Percentiles rank a stretch among this genome's conserved stretches.
Conservation (phyloP, 106 monocot genomes). For the Xerophyta viscosa region DNA sequence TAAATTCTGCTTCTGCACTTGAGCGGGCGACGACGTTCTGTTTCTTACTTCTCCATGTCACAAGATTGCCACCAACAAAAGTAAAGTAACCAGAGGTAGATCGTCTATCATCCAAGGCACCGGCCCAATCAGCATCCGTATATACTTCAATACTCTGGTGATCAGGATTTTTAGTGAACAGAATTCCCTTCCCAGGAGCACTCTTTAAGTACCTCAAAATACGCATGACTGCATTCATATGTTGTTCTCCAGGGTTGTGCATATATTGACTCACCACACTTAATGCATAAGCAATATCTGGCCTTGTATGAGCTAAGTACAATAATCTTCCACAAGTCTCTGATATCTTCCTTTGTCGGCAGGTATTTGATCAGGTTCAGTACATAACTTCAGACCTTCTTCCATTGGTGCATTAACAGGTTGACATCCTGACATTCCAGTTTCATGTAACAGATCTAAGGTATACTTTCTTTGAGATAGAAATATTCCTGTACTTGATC, state of each 20-base stretch:
- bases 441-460: neutral
- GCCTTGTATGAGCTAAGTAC: neutral
- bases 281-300: neutral
- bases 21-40: neutral
- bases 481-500: slow-evolving; percentile 1
- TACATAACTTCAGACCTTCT: neutral
- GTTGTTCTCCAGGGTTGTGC: neutral
- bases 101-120: neutral
- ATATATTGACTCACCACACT: neutral
- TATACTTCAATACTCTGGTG: neutral
- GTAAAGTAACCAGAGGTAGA: slow-evolving; percentile 6
- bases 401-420: neutral
- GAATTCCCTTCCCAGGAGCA: neutral
- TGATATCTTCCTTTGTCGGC: slow-evolving; percentile 2
- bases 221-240: neutral
- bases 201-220: neutral
- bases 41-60: slow-evolving; percentile 5
- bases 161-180: neutral
- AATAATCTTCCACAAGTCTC: neutral
- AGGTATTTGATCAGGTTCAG: neutral
- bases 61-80: slow-evolving; percentile 2
- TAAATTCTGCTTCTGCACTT: neutral
- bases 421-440: neutral
- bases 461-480: slow-evolving; percentile 6
- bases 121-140: slow-evolving; percentile 5